These are phyloP conservation scores for Talaromyces ruber DNA, from an alignment of 495 filamentous ascomycete species.

Conservation along the genomic window DNA sequence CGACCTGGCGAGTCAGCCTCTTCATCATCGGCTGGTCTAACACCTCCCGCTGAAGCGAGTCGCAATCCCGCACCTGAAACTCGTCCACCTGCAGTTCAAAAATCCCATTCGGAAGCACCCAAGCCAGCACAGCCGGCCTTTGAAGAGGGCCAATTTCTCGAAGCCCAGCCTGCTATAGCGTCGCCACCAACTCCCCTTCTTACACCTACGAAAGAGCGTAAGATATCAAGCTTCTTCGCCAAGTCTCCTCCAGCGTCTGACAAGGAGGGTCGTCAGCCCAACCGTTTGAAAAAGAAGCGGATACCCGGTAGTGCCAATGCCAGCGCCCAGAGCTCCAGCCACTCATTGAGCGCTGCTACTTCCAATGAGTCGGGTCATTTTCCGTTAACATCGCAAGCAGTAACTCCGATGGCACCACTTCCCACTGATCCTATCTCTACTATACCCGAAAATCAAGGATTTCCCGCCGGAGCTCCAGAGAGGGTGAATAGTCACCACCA, in stretches of 20 bases:
- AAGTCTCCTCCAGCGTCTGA: constrained; percentile 55
- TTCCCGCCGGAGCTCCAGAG: neutral
- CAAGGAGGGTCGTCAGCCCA: constrained; percentile 56
- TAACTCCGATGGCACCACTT: neutral
- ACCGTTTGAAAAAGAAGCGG: constrained; percentile 79
- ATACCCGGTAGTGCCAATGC: constrained; percentile 62
- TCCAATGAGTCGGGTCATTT: constrained; percentile 13
- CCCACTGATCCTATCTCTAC: neutral
- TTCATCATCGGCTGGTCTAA: constrained; percentile 22
- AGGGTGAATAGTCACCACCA: constrained; percentile 10
- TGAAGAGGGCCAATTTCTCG: constrained; percentile 24
- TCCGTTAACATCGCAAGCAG: constrained; percentile 13
- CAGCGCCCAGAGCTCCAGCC: constrained; percentile 79
- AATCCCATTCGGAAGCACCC: constrained; percentile 10
- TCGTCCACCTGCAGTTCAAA: constrained; percentile 11
- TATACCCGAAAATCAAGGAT: neutral
- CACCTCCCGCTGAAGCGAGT: constrained; percentile 15
- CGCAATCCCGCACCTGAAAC: constrained; percentile 18
- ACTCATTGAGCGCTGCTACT: constrained; percentile 50
- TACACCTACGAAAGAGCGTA: constrained; percentile 64
- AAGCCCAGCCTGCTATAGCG: constrained; percentile 26
- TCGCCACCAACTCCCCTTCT: constrained; percentile 32
- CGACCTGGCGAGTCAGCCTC: constrained; percentile 27
- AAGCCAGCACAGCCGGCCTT: constrained; percentile 18
- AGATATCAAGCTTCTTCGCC: constrained; percentile 57